phyloP scores from a whole-genome alignment of 768 basidiomycete genomes.

The Mycena capillaripes region DNA sequence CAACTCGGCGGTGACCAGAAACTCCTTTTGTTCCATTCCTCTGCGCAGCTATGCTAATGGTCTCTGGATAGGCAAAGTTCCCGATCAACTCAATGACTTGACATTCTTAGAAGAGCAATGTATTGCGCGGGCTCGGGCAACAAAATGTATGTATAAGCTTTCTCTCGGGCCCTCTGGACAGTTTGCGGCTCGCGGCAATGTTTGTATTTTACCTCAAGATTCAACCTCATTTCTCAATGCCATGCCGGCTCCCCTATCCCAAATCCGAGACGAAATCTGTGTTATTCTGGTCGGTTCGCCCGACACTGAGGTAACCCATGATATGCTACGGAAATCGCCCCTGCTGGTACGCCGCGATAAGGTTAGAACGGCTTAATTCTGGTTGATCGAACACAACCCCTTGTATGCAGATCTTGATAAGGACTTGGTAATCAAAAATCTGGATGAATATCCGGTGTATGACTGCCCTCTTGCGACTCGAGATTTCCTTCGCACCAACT shows the following conservation, averaged over 20 bases:
- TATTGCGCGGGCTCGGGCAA: constrained; percentile 30
- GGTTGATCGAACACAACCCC: constrained; percentile 34
- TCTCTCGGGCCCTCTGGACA: no score
- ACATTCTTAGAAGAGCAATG: constrained; percentile 40
- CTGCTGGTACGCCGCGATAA: constrained; percentile 29
- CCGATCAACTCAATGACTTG: constrained; percentile 27
- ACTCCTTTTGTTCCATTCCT: constrained; percentile 24
- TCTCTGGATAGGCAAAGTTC: constrained; percentile 36
- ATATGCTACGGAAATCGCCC: constrained; percentile 29
- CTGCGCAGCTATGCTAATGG: constrained; percentile 40
- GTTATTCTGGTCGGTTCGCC: constrained; percentile 39
- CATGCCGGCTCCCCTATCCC: constrained; percentile 33
- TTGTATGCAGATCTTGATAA: constrained; percentile 34
- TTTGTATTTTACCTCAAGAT: constrained; percentile 38
- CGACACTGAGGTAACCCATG: constrained; percentile 25
- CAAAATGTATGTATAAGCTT: no score
- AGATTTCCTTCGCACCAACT: no score
- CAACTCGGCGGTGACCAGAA: constrained; percentile 13
- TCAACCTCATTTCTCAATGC: constrained; percentile 8
- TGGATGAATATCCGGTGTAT: no score
- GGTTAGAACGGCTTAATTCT: constrained; percentile 8
- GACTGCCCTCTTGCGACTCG: no score
- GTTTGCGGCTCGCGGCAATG: no score
- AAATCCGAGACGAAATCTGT: constrained; percentile 36
- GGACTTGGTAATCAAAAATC: no score